phyloP scores from a whole-genome alignment of 1,284 basidiomycete species.

The Trichosporon sp. region DNA sequence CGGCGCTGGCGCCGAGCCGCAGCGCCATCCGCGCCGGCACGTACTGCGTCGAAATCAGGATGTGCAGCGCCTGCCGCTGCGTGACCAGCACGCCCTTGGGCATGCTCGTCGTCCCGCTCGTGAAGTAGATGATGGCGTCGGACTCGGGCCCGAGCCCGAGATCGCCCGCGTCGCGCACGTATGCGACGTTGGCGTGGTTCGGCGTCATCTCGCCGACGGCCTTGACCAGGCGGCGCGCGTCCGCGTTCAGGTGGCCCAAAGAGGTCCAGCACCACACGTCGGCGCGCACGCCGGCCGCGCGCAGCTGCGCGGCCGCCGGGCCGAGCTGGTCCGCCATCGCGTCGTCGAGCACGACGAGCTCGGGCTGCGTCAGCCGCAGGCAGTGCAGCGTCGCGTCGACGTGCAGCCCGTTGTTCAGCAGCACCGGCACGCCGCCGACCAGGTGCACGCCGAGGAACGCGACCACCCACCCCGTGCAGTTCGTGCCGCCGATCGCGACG shows the following conservation, averaged over 20 bases:
- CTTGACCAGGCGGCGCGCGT: neutral
- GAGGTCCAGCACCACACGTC: constrained; percentile 12
- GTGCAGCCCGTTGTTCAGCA: constrained; percentile 23
- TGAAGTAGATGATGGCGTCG: constrained; percentile 45
- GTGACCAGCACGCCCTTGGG: constrained; percentile 45
- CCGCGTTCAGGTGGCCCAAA: neutral
- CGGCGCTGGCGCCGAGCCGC: constrained; percentile 27
- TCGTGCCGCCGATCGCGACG: constrained; percentile 39
- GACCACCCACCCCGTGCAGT: constrained; percentile 36
- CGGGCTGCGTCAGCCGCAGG: constrained; percentile 27
- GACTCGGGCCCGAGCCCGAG: constrained; percentile 30
- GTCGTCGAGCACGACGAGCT: constrained; percentile 33
- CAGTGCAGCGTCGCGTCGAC: constrained; percentile 22
- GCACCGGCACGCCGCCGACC: constrained; percentile 38
- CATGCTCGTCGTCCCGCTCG: constrained; percentile 34
- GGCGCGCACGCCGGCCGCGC: constrained; percentile 1
- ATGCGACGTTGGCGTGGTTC: constrained; percentile 14
- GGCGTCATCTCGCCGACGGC: constrained; percentile 6
- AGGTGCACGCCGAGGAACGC: constrained; percentile 38
- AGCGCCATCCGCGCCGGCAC: constrained; percentile 1
- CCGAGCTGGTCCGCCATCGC: constrained; percentile 29
- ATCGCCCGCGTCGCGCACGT: neutral
- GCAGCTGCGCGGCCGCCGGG: constrained; percentile 3
- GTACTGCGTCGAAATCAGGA: constrained; percentile 12
- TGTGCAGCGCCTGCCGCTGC: constrained; percentile 41